Conservation (phyloP, 2,329 filamentous ascomycete genomes). For the Hawksworthiomyces lignivorus region DNA sequence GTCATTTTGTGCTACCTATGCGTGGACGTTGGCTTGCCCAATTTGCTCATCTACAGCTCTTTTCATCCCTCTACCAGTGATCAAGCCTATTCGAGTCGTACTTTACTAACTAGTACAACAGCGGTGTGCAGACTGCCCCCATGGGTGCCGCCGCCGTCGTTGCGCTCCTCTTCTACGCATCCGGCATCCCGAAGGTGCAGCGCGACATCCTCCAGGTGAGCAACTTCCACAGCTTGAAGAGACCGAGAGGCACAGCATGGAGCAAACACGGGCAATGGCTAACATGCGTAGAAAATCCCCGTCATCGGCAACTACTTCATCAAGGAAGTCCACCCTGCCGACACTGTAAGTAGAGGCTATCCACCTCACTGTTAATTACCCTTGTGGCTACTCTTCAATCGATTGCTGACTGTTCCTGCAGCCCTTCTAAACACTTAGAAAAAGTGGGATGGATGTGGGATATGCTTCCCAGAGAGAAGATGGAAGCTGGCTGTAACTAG, state of each 20-base stretch:
- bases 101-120: slow-evolving; percentile 21
- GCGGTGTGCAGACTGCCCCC: slow-evolving; percentile 42
- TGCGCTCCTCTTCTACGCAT: slow-evolving; percentile 52
- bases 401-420: slow-evolving; percentile 5
- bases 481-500: no score
- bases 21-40: no score
- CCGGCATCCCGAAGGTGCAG: slow-evolving; percentile 54
- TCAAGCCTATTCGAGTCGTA: no score
- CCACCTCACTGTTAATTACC: no score
- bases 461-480: no score
- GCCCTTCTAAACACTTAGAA: slow-evolving; percentile 12
- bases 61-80: not conserved
- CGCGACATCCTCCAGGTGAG: slow-evolving; percentile 50
- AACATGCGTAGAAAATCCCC: slow-evolving; percentile 42
- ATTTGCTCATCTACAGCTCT: no score
- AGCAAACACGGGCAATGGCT: not conserved
- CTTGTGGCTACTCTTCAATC: no score
- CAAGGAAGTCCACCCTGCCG: slow-evolving; percentile 49
- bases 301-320: slow-evolving; percentile 42
- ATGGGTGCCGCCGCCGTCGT: slow-evolving; percentile 52
- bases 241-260: no score
- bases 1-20: no score
- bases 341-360: slow-evolving; percentile 56
- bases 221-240: not conserved
- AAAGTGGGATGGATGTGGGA: not conserved